phyloP scores from a whole-genome alignment of 2,329 filamentous ascomycete species.

The Trichoderma breve region DNA sequence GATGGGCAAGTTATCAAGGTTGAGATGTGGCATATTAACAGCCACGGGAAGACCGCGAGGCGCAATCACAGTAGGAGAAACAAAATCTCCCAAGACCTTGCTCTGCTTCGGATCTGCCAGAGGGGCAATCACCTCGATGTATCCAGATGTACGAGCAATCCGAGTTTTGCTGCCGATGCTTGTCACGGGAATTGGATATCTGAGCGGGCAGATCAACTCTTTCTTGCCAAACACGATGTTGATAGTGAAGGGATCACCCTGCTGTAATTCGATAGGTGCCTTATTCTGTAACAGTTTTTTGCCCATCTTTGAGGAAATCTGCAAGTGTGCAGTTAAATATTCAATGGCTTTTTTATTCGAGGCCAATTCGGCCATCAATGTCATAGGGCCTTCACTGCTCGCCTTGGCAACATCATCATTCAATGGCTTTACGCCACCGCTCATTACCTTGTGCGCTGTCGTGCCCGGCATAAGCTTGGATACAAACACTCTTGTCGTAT shows the following conservation, averaged over 20 bases:
- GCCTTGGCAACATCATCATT: slow-evolving; percentile 23
- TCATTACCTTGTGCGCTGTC: slow-evolving; percentile 27
- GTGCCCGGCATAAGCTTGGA: slow-evolving; percentile 40
- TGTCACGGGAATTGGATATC: slow-evolving; percentile 42
- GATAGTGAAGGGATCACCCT: slow-evolving; percentile 41
- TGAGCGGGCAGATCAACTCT: slow-evolving; percentile 33
- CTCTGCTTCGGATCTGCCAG: slow-evolving; percentile 28
- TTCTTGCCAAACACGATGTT: slow-evolving; percentile 40
- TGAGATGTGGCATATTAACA: slow-evolving; percentile 42
- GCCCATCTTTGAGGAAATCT: slow-evolving; percentile 37
- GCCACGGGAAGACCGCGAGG: slow-evolving; percentile 33
- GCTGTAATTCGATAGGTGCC: slow-evolving; percentile 36
- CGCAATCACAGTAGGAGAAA: slow-evolving; percentile 38
- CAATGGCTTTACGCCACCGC: slow-evolving; percentile 27
- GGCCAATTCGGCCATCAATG: slow-evolving; percentile 34
- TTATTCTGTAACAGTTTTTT: slow-evolving; percentile 40
- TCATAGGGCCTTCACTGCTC: slow-evolving; percentile 25
- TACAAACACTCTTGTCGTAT: slow-evolving; percentile 36
- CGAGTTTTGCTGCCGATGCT: slow-evolving; percentile 37
- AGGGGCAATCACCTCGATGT: slow-evolving; percentile 44
- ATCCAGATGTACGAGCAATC: slow-evolving; percentile 44
- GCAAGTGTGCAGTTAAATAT: slow-evolving; percentile 40
- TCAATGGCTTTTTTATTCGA: slow-evolving; percentile 31
- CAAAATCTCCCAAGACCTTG: slow-evolving; percentile 32
- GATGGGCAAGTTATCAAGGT: slow-evolving; percentile 45